Conservation (phyloP, 768 basidiomycete genomes). For the Leccinum sublutescens region DNA sequence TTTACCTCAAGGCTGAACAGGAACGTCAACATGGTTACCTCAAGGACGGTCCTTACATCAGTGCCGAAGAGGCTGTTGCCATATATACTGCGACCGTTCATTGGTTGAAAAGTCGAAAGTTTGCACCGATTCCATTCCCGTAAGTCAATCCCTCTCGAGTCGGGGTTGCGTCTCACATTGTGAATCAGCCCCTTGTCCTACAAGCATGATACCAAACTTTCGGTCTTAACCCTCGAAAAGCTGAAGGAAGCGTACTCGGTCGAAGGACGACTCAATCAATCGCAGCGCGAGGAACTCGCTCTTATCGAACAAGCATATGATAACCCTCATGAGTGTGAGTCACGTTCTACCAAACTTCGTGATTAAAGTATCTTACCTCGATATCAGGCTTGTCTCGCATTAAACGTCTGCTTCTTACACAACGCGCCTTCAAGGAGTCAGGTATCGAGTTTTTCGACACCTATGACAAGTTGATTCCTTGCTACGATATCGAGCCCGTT, state of each 20-base stretch:
- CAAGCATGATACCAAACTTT: slow-evolving; percentile 72
- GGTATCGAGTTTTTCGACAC: slow-evolving; percentile 98
- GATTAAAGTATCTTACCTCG: slow-evolving; percentile 4
- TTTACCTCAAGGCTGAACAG: slow-evolving; percentile 98
- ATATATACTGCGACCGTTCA: slow-evolving; percentile 99
- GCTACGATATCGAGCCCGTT: slow-evolving; percentile 98
- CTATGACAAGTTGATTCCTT: slow-evolving; percentile 97
- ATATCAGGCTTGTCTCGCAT: slow-evolving; percentile 82
- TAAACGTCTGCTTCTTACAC: slow-evolving; percentile 94
- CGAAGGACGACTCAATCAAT: slow-evolving; percentile 95
- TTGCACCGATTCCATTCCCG: slow-evolving; percentile 99
- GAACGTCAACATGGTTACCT: slow-evolving; percentile 98
- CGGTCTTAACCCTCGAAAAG: slow-evolving; percentile 96
- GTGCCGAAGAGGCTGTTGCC: slow-evolving; percentile 90
- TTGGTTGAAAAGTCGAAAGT: slow-evolving; percentile 98
- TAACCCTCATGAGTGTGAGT: slow-evolving; percentile 94
- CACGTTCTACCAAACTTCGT: background rate
- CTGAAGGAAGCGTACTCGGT: slow-evolving; percentile 99
- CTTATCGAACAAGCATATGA: slow-evolving; percentile 99
- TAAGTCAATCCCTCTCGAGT: slow-evolving; percentile 34
- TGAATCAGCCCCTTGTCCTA: slow-evolving; percentile 82
- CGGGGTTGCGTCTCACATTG: slow-evolving; percentile 1
- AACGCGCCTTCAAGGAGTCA: slow-evolving; percentile 97
- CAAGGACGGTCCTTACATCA: slow-evolving; percentile 99
- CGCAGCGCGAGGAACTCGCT: slow-evolving; percentile 96